These are phyloP conservation scores for Torrubiellomyces zombiae DNA, from an alignment of 2,329 filamentous ascomycete species.

Conservation along the genomic window DNA sequence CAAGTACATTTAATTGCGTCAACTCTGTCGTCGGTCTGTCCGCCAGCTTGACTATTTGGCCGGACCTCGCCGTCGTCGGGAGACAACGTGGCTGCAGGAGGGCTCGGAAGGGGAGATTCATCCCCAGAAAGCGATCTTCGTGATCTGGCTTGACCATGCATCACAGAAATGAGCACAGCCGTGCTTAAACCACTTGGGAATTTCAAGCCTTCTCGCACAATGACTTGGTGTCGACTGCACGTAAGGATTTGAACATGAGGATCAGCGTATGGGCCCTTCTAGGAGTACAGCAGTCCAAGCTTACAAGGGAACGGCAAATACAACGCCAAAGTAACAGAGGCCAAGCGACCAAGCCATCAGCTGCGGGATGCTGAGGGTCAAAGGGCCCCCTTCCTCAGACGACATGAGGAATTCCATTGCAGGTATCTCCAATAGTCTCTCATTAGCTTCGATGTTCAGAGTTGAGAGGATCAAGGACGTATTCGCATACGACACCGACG, in stretches of 20 bases:
- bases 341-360: conserved; percentile 83
- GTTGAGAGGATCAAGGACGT: background rate
- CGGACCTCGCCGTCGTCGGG: too few relatives aligned
- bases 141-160: conserved; percentile 64
- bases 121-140: too few relatives aligned
- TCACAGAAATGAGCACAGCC: conserved; percentile 76
- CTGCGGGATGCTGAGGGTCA: conserved; percentile 56
- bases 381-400: conserved; percentile 60
- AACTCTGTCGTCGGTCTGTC: too few relatives aligned
- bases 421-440: conserved; percentile 40
- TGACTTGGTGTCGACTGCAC: conserved; percentile 60
- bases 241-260: background rate
- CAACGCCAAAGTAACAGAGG: conserved; percentile 88
- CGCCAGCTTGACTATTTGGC: too few relatives aligned
- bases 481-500: conserved; percentile 54
- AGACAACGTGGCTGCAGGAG: too few relatives aligned
- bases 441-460: conserved; percentile 2
- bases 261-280: background rate
- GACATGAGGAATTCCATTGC: conserved; percentile 76
- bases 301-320: conserved; percentile 80
- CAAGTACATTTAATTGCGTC: too few relatives aligned
- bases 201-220: conserved; percentile 78
- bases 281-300: conserved; percentile 6
- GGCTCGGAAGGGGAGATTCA: too few relatives aligned
- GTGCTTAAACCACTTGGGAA: conserved; percentile 95